Evolutionary conservation across 2,329 filamentous ascomycete species (phyloP).

Genomic region (Meredithiella fracta): DNA sequence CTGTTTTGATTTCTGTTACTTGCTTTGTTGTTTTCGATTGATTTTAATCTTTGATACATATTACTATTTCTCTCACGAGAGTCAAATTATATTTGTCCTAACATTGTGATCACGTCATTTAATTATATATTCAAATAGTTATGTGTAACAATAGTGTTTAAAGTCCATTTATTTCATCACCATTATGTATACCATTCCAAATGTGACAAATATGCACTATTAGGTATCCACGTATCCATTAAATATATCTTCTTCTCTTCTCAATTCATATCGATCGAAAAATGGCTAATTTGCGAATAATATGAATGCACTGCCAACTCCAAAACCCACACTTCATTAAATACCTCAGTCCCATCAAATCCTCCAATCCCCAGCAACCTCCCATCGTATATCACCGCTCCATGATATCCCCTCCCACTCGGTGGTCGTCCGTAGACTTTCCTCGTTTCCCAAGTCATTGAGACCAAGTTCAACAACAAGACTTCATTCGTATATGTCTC

Average conservation of each 20-base stretch:
- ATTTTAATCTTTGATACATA: background rate
- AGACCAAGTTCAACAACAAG: constrained; percentile 51
- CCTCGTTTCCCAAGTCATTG: constrained; percentile 56
- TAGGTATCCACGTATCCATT: too few species aligned
- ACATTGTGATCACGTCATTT: background rate
- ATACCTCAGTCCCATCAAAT: constrained; percentile 51
- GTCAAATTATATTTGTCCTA: background rate
- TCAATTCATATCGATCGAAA: constrained; percentile 44
- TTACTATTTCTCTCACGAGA: background rate
- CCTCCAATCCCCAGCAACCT: constrained; percentile 48
- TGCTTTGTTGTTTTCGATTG: background rate
- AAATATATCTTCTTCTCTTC: constrained; percentile 19
- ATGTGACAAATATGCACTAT: too few species aligned
- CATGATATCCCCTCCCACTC: constrained; percentile 49
- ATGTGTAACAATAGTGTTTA: too few species aligned
- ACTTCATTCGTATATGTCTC: constrained; percentile 55
- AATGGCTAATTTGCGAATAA: constrained; percentile 59
- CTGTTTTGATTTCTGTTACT: too few species aligned
- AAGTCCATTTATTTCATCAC: background rate
- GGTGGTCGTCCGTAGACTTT: constrained; percentile 47
- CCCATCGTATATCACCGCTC: constrained; percentile 48
- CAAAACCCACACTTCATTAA: constrained; percentile 49
- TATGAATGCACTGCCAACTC: constrained; percentile 56
- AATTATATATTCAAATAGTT: too few species aligned
- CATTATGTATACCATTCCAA: too few species aligned